Conservation (phyloP, 305 asterid genomes). For the Nicotiana rustica region DNA sequence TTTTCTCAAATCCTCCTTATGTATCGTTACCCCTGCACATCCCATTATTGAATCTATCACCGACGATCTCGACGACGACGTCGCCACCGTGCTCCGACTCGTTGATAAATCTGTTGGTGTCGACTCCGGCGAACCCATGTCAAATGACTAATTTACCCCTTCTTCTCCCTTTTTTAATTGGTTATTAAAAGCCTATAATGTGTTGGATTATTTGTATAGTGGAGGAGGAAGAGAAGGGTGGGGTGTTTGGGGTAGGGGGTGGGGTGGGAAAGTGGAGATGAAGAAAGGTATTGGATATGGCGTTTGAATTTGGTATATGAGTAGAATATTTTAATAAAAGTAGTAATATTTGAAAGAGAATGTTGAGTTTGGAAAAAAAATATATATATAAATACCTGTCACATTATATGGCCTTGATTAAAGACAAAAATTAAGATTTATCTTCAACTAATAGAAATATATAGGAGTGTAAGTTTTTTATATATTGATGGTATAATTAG, state of each 20-base stretch:
- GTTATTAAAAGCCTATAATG: neutral
- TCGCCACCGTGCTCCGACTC: conserved; percentile 36
- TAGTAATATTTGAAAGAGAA: neutral
- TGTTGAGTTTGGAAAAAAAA: neutral
- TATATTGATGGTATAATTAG: too few relatives aligned
- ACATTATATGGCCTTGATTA: neutral
- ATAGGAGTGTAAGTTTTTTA: neutral
- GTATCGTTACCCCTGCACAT: conserved; percentile 68
- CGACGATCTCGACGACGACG: conserved; percentile 62
- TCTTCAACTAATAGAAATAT: neutral
- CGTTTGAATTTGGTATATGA: neutral
- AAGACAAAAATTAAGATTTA: neutral
- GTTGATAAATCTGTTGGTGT: neutral
- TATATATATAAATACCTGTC: neutral
- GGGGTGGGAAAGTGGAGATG: neutral
- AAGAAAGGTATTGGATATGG: conserved; percentile 25
- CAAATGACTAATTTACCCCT: neutral
- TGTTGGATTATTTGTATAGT: neutral
- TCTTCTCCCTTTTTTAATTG: neutral
- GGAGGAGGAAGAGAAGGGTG: neutral
- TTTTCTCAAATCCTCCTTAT: conserved; percentile 69
- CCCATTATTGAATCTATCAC: conserved; percentile 70
- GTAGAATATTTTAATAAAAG: neutral
- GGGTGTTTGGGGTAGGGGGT: neutral
- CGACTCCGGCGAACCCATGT: conserved; percentile 28